These are phyloP conservation scores for Globisporangium uncinulatum DNA, from an alignment of 352 stramenopile genomes.

Conservation along the genomic window DNA sequence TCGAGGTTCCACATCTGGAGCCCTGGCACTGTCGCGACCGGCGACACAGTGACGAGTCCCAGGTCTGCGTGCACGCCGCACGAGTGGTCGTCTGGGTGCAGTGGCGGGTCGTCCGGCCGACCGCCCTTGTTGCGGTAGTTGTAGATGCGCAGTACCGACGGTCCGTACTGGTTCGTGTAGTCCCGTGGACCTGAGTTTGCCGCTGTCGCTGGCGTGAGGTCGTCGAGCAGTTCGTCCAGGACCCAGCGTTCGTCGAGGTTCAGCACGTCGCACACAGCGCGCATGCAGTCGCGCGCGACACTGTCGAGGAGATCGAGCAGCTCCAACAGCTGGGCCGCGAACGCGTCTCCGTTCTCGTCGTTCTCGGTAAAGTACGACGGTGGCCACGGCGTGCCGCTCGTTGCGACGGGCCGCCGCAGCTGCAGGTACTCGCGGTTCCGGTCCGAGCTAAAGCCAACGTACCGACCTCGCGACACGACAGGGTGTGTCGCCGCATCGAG, in stretches of 20 bases:
- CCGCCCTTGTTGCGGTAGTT: conserved; percentile 73
- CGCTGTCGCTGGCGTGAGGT: conserved; percentile 29
- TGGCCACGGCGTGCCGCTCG: conserved; percentile 73
- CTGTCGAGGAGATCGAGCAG: conserved; percentile 58
- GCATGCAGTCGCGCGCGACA: conserved; percentile 72
- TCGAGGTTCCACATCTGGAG: conserved; percentile 87
- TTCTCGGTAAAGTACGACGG: conserved; percentile 57
- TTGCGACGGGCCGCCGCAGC: conserved; percentile 50
- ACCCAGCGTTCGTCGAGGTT: conserved; percentile 64
- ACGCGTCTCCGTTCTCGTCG: conserved; percentile 12
- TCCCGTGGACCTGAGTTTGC: conserved; percentile 17
- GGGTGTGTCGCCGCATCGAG: conserved; percentile 21
- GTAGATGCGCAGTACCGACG: conserved; percentile 79
- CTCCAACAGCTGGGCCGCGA: conserved; percentile 51
- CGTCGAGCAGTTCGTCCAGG: conserved; percentile 63
- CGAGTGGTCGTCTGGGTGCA: conserved; percentile 53
- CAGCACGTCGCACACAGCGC: conserved; percentile 59
- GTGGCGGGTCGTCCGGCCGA: conserved; percentile 11
- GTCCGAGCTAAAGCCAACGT: conserved; percentile 68
- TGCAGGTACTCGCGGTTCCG: conserved; percentile 79
- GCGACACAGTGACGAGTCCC: conserved; percentile 74
- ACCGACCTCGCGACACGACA: conserved; percentile 54
- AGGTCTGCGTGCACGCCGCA: conserved; percentile 78
- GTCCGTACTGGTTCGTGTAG: conserved; percentile 66
- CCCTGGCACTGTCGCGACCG: conserved; percentile 60